phyloP scores from a whole-genome alignment of 306 rosid genomes.

The Oxytropis ochrocephala region DNA sequence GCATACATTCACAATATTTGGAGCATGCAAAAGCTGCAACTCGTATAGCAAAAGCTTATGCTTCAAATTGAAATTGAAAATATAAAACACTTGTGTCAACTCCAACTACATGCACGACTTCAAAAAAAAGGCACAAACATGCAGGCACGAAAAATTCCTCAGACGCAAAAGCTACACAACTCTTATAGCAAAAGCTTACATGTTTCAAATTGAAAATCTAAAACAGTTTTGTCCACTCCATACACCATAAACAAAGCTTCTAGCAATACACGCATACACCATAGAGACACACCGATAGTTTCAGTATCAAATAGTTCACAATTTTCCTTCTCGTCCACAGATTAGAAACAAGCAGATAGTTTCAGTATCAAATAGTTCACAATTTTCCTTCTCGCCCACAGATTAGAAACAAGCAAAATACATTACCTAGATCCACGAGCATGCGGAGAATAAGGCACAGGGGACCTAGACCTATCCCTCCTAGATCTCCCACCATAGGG shows the following conservation, averaged over 20 bases:
- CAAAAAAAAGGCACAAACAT: background rate
- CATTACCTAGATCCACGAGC: constrained; percentile 60
- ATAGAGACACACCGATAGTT: background rate
- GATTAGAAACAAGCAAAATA: background rate
- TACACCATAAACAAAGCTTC: no score
- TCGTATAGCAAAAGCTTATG: background rate
- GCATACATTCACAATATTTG: background rate
- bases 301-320: background rate
- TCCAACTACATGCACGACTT: background rate
- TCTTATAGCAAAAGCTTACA: no score
- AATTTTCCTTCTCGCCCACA: background rate
- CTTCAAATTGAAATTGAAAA: background rate
- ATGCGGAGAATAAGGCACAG: constrained; percentile 62
- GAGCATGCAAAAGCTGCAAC: background rate
- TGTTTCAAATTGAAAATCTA: no score
- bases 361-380: background rate
- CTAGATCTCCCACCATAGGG: constrained; percentile 77
- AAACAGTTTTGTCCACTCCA: no score
- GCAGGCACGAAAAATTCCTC: no score
- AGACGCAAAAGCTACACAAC: no score
- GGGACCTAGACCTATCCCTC: constrained; percentile 80
- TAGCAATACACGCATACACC: no score
- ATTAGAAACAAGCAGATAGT: background rate
- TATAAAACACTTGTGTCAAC: background rate
- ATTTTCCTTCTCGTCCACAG: background rate